These are phyloP conservation scores for Torulaspora microellipsoides DNA, from an alignment of 805 yeast species.

Conservation along the genomic window DNA sequence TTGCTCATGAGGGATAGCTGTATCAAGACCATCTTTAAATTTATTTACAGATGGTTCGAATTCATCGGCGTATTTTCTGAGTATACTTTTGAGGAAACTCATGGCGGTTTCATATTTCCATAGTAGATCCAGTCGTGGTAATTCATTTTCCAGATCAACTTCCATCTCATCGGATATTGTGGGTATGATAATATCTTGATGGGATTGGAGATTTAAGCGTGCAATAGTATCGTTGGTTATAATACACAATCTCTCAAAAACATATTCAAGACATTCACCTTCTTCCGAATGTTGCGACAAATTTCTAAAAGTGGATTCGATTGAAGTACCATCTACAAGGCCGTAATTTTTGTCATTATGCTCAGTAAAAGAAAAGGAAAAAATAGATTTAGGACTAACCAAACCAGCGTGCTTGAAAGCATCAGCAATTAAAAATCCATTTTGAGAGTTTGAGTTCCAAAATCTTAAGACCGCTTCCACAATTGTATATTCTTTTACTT, in stretches of 20 bases:
- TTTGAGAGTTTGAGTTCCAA: conserved; percentile 64
- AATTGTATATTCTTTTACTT: conserved; percentile 40
- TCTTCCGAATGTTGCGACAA: conserved; percentile 29
- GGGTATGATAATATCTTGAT: conserved; percentile 19
- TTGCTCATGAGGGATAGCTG: conserved; percentile 32
- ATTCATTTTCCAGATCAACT: conserved; percentile 28
- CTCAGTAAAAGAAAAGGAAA: conserved; percentile 42
- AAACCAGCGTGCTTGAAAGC: conserved; percentile 46
- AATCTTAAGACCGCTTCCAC: conserved; percentile 54
- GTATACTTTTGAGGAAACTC: conserved; percentile 37
- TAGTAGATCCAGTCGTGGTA: conserved; percentile 34
- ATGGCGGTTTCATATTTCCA: conserved; percentile 42
- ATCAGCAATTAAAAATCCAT: conserved; percentile 57
- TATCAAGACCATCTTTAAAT: conserved; percentile 34
- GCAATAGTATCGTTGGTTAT: conserved; percentile 21
- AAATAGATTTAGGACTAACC: conserved; percentile 39
- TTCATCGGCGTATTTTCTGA: conserved; percentile 45
- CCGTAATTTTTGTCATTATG: conserved; percentile 31
- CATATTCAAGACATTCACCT: conserved; percentile 27
- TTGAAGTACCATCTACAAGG: conserved; percentile 43
- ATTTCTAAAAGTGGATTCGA: conserved; percentile 41
- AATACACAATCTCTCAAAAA: conserved; percentile 27
- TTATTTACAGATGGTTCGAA: conserved; percentile 32
- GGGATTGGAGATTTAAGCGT: conserved; percentile 15
- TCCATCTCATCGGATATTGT: conserved; percentile 21